phyloP scores from a whole-genome alignment of 129 eudicot genomes.

The Pseudognaphalium luteoalbum region DNA sequence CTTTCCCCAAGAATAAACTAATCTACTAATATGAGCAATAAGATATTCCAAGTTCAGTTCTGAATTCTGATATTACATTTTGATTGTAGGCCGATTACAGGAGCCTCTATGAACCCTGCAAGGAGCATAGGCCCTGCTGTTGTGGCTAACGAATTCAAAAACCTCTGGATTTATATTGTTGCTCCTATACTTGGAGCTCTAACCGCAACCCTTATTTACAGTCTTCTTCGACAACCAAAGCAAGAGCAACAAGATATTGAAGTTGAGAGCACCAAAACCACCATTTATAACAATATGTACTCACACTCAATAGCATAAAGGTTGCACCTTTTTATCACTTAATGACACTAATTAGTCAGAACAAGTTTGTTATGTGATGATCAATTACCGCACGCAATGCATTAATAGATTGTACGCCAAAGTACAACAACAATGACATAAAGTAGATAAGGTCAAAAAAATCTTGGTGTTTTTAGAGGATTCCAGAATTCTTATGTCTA shows the following conservation, averaged over 20 bases:
- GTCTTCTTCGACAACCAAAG: slow-evolving; percentile 44
- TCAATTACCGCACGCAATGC: slow-evolving; percentile 30
- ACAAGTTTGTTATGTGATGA: slow-evolving; percentile 12
- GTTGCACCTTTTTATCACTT: background rate
- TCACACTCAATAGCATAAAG: slow-evolving; percentile 9
- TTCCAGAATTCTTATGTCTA: slow-evolving; percentile 37
- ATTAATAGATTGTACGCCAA: slow-evolving; percentile 16
- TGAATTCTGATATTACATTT: background rate
- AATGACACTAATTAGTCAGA: background rate
- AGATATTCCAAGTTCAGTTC: background rate
- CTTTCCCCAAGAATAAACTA: background rate
- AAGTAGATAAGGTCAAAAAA: slow-evolving; percentile 10
- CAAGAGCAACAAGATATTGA: slow-evolving; percentile 26
- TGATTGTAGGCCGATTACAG: slow-evolving; percentile 59
- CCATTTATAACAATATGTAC: background rate
- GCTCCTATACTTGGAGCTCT: slow-evolving; percentile 55
- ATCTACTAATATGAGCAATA: background rate
- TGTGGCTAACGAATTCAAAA: slow-evolving; percentile 45
- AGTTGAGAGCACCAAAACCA: background rate
- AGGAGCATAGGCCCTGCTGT: slow-evolving; percentile 72
- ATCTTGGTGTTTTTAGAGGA: slow-evolving; percentile 36
- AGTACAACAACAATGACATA: slow-evolving; percentile 27
- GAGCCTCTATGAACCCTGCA: slow-evolving; percentile 77
- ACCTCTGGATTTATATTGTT: slow-evolving; percentile 12
- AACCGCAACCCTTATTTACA: slow-evolving; percentile 40